Base-by-base conservation (phyloP, 2,329 filamentous ascomycete species). In the Arthrobotrys megalospora region DNA sequence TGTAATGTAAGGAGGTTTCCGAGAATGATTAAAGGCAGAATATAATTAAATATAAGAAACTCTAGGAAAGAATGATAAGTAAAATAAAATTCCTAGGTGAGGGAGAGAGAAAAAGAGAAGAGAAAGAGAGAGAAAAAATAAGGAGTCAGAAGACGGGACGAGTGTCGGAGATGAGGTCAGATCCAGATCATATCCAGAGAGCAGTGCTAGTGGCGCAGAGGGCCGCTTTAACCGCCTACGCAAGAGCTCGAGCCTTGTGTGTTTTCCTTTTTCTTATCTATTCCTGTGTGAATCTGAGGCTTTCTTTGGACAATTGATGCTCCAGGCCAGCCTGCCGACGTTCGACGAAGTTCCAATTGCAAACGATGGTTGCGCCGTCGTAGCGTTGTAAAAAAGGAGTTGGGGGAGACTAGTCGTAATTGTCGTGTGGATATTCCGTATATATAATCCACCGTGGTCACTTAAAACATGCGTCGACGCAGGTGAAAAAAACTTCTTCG, bases 111-210 rank as follows among this genome's bases (percentile, higher is more conserved):
- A 43, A 28, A 41, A 32, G 55, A 60, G 50, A 28, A 28, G 11
- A 36, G 34, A 32, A 32, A 12, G 24, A 16, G 11, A 36, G 24
- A 16, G 11, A 24, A 19, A 48, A 58, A 58, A 66, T 73, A 60
- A 73, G 69, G 69, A 73, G 68, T 58, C 32, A 50, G 32, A 50
- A 36, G 58, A 64, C 58, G 55, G 48, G 47, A 60, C 36, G 28
- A 45, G 55, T 48, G 50, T 76, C 71, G 71, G 55, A 64, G 53
- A 67, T 67, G 72, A 63, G 45, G 47, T 68, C 53, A 64, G 48
- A 60, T 69, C 45, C 45, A 65, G 48, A 65, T 58, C 52, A 50
- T 55, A 72, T 64, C 19, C 41, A 38, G 36, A 63, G 69, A 65
- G 48, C 14, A 55, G 38, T n/a, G 38, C 36, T 64, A 65, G 69